Conservation (phyloP, 495 filamentous ascomycete species). For the Lasiosphaeriaceae sp. region DNA sequence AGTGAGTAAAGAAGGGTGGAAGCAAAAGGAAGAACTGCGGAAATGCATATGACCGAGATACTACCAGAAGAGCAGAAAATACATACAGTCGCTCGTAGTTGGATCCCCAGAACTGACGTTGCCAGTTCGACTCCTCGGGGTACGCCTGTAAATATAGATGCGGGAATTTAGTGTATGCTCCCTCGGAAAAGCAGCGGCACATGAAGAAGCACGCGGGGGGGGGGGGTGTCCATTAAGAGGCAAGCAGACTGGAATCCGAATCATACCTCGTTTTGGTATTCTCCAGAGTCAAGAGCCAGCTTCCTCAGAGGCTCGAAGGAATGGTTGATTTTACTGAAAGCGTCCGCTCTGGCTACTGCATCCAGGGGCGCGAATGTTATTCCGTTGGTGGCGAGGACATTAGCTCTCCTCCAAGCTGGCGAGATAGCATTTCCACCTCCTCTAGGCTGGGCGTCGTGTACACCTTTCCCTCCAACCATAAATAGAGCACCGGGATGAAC, state of each 20-base stretch:
- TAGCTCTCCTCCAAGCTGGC: constrained; percentile 53
- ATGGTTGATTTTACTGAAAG: constrained; percentile 36
- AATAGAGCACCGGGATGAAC: constrained; percentile 11
- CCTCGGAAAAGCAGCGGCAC: no score
- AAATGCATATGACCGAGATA: no score
- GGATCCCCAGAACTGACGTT: constrained; percentile 47
- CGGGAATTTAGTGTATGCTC: no score
- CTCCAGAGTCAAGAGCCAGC: constrained; percentile 35
- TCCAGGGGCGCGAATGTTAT: constrained; percentile 34
- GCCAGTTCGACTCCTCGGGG: constrained; percentile 43
- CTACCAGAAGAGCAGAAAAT: not conserved
- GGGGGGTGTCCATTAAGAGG: not conserved
- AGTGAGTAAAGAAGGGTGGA: not conserved
- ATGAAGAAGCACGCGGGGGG: not conserved
- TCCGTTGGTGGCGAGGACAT: constrained; percentile 42
- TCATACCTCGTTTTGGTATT: constrained; percentile 41
- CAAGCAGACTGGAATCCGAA: not conserved
- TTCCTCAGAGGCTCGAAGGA: constrained; percentile 37
- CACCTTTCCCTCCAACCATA: constrained; percentile 34
- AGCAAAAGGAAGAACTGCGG: not conserved
- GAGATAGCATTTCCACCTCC: constrained; percentile 43
- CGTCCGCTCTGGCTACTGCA: constrained; percentile 32
- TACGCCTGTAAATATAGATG: constrained; percentile 36
- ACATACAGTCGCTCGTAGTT: constrained; percentile 43
- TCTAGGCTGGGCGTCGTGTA: constrained; percentile 35